Percentiles rank a stretch among this genome's conserved stretches.
Evolutionary conservation across 768 basidiomycete species (phyloP).

Genomic region (Naematelia aurantialba): DNA sequence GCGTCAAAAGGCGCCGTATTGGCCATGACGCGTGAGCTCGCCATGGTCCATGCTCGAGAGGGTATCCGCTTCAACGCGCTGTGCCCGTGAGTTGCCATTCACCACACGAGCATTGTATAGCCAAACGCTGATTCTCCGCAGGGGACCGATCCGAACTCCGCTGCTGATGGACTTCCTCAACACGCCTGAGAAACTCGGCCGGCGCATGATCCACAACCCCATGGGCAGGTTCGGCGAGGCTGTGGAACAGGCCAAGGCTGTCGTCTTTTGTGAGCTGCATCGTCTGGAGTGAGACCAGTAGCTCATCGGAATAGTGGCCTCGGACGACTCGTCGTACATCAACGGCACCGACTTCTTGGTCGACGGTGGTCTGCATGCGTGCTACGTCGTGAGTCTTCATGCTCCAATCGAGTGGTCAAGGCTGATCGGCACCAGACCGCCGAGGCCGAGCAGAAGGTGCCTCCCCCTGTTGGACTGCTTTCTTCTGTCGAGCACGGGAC

Average conservation of each 20-base stretch:
- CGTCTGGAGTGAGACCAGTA: not conserved
- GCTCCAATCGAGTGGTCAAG: not conserved
- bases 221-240: conserved; percentile 99
- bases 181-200: conserved; percentile 88
- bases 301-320: conserved; percentile 61
- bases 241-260: conserved; percentile 86
- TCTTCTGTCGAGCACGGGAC: not conserved
- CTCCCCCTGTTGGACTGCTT: conserved; percentile 11
- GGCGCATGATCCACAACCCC: conserved; percentile 76
- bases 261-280: conserved; percentile 74
- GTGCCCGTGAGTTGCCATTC: conserved; percentile 71
- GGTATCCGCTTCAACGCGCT: conserved; percentile 94
- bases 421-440: conserved; percentile 7
- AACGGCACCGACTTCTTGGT: conserved; percentile 95
- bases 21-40: conserved; percentile 95
- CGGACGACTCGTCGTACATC: conserved; percentile 92
- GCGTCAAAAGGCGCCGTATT: conserved; percentile 98
- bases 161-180: conserved; percentile 98
- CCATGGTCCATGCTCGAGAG: conserved; percentile 95
- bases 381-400: conserved; percentile 63
- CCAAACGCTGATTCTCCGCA: conserved; percentile 42
- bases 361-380: conserved; percentile 86
- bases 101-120: not conserved
- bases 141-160: conserved; percentile 91
- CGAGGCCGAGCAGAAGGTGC: conserved; percentile 1